Percentiles rank a stretch among this genome's conserved stretches.
These are phyloP conservation scores for Phytophthora pseudosyringae DNA, from an alignment of 352 stramenopile genomes.

Conservation along the genomic window DNA sequence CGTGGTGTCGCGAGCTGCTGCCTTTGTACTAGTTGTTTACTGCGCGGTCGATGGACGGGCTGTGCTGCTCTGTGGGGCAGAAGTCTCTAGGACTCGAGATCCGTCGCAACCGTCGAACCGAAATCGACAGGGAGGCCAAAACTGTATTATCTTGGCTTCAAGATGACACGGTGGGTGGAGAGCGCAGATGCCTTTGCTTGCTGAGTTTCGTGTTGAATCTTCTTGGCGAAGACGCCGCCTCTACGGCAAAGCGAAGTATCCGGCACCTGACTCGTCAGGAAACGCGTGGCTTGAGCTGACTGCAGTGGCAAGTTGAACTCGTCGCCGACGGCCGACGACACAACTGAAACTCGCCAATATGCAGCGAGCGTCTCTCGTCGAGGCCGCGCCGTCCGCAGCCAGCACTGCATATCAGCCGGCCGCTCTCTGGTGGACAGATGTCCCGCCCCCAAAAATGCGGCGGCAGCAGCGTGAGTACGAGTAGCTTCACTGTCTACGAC, in stretches of 20 bases:
- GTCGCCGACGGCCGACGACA: conserved; percentile 8
- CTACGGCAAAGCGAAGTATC: conserved; percentile 3
- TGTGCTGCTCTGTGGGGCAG: too few species aligned
- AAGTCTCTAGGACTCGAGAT: too few species aligned
- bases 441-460: conserved; percentile 6
- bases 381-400: conserved; percentile 3
- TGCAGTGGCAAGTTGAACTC: conserved; percentile 20
- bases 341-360: conserved; percentile 7
- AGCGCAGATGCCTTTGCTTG: conserved; percentile 15
- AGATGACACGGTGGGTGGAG: conserved; percentile 21
- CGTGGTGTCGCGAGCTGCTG: too few species aligned
- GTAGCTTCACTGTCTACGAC: conserved; percentile 1
- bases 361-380: conserved; percentile 8
- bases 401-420: conserved; percentile 27
- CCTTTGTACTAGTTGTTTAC: too few species aligned
- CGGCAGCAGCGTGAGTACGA: not conserved
- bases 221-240: not conserved
- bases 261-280: conserved; percentile 14
- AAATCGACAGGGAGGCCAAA: not conserved
- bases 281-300: not conserved
- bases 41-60: too few species aligned
- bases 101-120: not conserved
- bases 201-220: not conserved
- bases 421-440: conserved; percentile 34
- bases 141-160: conserved; percentile 11